These are phyloP conservation scores for Acacia crassicarpa DNA, from an alignment of 306 rosid species.

Conservation along the genomic window DNA sequence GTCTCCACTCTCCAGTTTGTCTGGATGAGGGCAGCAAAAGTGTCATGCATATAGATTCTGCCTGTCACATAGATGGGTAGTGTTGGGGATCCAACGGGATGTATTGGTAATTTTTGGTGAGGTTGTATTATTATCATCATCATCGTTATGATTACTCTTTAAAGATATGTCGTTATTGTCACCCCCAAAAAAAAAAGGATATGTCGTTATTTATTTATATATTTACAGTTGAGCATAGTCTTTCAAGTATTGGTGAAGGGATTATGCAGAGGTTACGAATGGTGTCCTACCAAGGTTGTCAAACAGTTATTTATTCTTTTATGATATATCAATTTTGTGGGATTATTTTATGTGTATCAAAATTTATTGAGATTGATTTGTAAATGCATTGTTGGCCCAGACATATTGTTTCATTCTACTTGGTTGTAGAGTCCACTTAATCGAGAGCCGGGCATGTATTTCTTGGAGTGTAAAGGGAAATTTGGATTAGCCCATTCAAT, in stretches of 20 bases:
- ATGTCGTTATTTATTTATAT: not conserved
- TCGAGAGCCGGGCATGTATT: too few relatives aligned
- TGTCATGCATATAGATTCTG: slow-evolving; percentile 34
- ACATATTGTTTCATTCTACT: too few relatives aligned
- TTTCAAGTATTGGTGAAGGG: slow-evolving; percentile 33
- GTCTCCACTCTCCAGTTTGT: slow-evolving; percentile 22
- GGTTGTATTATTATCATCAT: slow-evolving; percentile 26
- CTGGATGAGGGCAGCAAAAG: slow-evolving; percentile 30
- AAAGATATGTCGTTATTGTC: not conserved
- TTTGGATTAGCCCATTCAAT: too few relatives aligned
- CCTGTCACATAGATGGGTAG: slow-evolving; percentile 49
- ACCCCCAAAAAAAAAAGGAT: too few relatives aligned
- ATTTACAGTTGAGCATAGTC: slow-evolving; percentile 37
- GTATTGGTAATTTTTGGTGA: slow-evolving; percentile 45
- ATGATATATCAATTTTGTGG: slow-evolving; percentile 36
- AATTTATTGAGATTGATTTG: not conserved
- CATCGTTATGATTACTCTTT: slow-evolving; percentile 13
- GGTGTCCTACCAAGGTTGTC: slow-evolving; percentile 48
- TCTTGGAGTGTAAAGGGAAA: too few relatives aligned
- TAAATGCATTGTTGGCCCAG: too few relatives aligned
- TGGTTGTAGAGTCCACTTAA: too few relatives aligned
- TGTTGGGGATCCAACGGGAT: slow-evolving; percentile 45
- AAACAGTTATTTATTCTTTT: slow-evolving; percentile 48
- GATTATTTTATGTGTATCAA: slow-evolving; percentile 19
- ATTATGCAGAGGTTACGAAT: slow-evolving; percentile 45